Percentiles rank a stretch among this genome's conserved stretches.
phyloP scores from a whole-genome alignment of 495 filamentous ascomycete species.

The Monascus purpureus region DNA sequence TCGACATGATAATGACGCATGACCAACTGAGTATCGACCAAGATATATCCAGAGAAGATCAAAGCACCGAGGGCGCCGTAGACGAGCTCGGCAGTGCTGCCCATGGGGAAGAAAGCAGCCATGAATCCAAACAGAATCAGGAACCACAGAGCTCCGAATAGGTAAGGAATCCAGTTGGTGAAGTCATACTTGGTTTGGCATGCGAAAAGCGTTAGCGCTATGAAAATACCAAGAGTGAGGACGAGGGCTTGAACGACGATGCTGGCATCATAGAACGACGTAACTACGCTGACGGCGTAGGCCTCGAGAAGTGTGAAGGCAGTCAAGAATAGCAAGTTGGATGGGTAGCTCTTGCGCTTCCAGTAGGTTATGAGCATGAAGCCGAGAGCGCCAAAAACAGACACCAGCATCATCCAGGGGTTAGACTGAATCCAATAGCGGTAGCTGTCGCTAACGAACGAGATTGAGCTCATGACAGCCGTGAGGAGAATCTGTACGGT shows the following conservation, averaged over 20 bases:
- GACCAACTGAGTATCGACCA: constrained; percentile 91
- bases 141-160: constrained; percentile 82
- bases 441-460: constrained; percentile 72
- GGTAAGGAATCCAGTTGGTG: constrained; percentile 87
- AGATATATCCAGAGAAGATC: constrained; percentile 84
- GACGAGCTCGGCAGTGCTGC: constrained; percentile 57
- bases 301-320: constrained; percentile 88
- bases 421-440: constrained; percentile 77
- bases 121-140: constrained; percentile 88
- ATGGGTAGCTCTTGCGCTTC: constrained; percentile 95
- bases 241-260: constrained; percentile 85
- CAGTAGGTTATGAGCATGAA: constrained; percentile 87
- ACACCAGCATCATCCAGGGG: constrained; percentile 71
- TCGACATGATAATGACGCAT: constrained; percentile 94
- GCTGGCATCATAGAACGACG: constrained; percentile 65
- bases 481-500: constrained; percentile 84
- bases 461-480: constrained; percentile 61
- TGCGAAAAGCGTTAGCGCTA: constrained; percentile 84
- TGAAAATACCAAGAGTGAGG: constrained; percentile 84
- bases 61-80: constrained; percentile 72
- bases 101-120: constrained; percentile 67
- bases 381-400: constrained; percentile 63
- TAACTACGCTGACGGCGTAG: constrained; percentile 83
- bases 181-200: constrained; percentile 99
- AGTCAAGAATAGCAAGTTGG: constrained; percentile 83